Evolutionary conservation across 352 stramenopile genomes (phyloP).

Genomic region (Blastocystis sp.): DNA sequence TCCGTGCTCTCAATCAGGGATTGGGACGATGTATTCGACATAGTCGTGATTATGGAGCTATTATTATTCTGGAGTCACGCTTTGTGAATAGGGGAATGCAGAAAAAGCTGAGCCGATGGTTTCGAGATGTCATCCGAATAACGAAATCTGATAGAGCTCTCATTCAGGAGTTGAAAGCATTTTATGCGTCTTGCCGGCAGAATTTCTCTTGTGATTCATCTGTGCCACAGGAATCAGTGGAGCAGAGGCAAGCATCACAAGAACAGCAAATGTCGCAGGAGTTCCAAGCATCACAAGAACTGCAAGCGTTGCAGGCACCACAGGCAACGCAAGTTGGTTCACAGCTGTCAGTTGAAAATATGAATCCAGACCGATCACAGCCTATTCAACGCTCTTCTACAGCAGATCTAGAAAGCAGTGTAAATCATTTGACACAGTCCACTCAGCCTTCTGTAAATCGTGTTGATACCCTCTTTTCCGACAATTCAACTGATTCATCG

Average conservation of each 20-base stretch:
- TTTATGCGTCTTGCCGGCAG: background rate
- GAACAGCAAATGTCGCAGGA: background rate
- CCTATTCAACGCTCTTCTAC: too few relatives aligned
- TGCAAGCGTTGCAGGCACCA: background rate
- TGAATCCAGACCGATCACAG: too few relatives aligned
- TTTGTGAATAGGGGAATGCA: constrained; percentile 83
- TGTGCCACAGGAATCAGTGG: background rate
- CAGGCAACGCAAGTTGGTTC: background rate
- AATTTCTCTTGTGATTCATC: background rate
- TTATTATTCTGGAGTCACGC: constrained; percentile 91
- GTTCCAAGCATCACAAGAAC: background rate
- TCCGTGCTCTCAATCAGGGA: constrained; percentile 93
- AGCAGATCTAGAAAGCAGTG: too few relatives aligned
- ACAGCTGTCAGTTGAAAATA: too few relatives aligned
- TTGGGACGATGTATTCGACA: constrained; percentile 97
- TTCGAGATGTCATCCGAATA: constrained; percentile 71
- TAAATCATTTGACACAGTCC: too few relatives aligned
- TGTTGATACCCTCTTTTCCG: too few relatives aligned
- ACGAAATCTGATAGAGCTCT: background rate
- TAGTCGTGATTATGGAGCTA: constrained; percentile 90
- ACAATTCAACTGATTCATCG: background rate
- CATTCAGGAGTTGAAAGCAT: background rate
- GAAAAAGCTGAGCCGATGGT: constrained; percentile 88
- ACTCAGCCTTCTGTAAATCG: too few relatives aligned
- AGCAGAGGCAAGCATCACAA: background rate